Evolutionary conservation across 306 rosid genomes (phyloP), one percentile per base, ranked within the genome.

Genomic region (Ochetophila trinervis): DNA sequence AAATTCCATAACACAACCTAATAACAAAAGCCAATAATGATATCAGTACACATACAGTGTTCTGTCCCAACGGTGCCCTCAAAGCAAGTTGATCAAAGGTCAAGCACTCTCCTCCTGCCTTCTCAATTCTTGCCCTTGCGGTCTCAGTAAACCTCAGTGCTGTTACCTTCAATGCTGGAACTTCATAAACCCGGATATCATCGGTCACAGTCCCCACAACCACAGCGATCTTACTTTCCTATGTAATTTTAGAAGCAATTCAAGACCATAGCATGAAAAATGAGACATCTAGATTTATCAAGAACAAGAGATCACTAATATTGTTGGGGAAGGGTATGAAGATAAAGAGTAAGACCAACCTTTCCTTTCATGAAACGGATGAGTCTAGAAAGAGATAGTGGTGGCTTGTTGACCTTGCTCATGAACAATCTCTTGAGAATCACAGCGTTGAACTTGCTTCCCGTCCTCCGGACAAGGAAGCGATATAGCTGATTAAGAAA

Each of bases 361-460:
- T 89, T 89, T 4, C 94, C 91, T 67, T 83, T 47, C 27, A 40
- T 83, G 57, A 60, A 87, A 68, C 74, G 78, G 52, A 87, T 83
- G 81, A 89, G 75, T 70, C 86, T 87, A 57, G 96, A 89, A 32
- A 89, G 76, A 13, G 96, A 89, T 27, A 89, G 86, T 42, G 96
- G 96, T 34, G 96, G 76, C 79, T 79, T 87, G 86, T 89, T 89
- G 61, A 85, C 86, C 85, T 79, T 85, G 85, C 94, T 86, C 96
- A 89, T 89, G 68, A 89, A 85, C 76, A 89, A 68, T 34, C 96
- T 84, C 82, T 87, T 89, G 32, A 85, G 93, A 24, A 89, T 78
- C 3, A 89, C 96, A 3, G 85, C 87, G 75, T 81, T 89, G 84
- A 86, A 89, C 0, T 73, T 80, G 82, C 96, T 91, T 22, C 88